These are phyloP conservation scores for Sugiyamaella marilandica DNA, from an alignment of 805 yeast genomes.

Conservation along the genomic window DNA sequence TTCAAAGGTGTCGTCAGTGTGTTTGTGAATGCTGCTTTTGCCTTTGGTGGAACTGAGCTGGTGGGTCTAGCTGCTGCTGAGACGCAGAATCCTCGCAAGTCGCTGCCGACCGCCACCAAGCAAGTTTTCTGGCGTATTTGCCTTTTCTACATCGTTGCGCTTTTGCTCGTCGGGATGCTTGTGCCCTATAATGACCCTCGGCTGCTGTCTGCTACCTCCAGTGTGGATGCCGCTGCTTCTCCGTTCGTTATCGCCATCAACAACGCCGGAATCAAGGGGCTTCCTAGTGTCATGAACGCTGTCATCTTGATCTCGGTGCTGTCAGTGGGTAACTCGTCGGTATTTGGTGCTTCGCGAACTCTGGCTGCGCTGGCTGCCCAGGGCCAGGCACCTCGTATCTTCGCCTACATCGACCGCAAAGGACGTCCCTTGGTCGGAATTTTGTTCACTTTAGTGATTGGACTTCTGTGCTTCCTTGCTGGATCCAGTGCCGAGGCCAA, in stretches of 20 bases:
- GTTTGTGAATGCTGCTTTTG: conserved; percentile 67
- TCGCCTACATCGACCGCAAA: conserved; percentile 59
- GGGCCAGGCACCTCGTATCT: conserved; percentile 53
- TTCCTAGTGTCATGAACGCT: conserved; percentile 67
- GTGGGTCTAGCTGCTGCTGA: conserved; percentile 74
- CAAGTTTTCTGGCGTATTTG: conserved; percentile 78
- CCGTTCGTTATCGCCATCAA: conserved; percentile 67
- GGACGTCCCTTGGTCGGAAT: conserved; percentile 72
- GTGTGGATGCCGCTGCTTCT: conserved; percentile 58
- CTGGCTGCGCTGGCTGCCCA: conserved; percentile 60
- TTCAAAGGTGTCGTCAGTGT: conserved; percentile 64
- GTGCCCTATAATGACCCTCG: conserved; percentile 56
- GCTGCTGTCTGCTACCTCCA: conserved; percentile 43
- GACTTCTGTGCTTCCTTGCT: conserved; percentile 51
- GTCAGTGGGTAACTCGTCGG: conserved; percentile 67
- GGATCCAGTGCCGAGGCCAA: conserved; percentile 52
- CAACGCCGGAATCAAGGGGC: conserved; percentile 57
- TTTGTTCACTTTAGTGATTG: conserved; percentile 38
- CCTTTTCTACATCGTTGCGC: conserved; percentile 58
- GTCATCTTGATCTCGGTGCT: conserved; percentile 63
- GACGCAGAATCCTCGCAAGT: conserved; percentile 57
- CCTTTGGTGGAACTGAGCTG: conserved; percentile 73
- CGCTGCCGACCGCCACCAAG: conserved; percentile 68
- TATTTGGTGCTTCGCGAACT: conserved; percentile 63
- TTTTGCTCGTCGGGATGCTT: conserved; percentile 54